Evolutionary conservation across 2,329 filamentous ascomycete genomes (phyloP).

Genomic region (Apiospora aurea): DNA sequence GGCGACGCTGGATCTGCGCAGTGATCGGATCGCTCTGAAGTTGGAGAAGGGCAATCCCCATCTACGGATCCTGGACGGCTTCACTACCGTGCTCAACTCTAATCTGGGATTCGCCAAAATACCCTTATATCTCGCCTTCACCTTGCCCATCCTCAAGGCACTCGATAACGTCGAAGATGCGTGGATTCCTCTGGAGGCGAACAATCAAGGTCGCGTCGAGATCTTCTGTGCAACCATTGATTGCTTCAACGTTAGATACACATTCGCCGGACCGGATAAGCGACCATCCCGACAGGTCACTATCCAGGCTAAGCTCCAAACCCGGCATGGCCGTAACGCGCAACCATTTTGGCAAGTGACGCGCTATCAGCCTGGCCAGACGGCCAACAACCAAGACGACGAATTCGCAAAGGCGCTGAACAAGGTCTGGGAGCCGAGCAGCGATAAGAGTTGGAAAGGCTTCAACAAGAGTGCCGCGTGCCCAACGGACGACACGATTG

Average conservation of each 20-base stretch:
- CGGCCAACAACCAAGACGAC: slow-evolving; percentile 28
- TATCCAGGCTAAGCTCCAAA: slow-evolving; percentile 59
- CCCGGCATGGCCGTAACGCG: slow-evolving; percentile 46
- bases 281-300: slow-evolving; percentile 48
- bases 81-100: slow-evolving; percentile 57
- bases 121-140: slow-evolving; percentile 62
- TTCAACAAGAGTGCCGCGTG: slow-evolving; percentile 51
- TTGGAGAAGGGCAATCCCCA: slow-evolving; percentile 73
- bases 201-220: slow-evolving; percentile 55
- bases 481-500: slow-evolving; percentile 50
- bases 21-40: slow-evolving; percentile 61
- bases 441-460: slow-evolving; percentile 38
- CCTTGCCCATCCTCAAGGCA: slow-evolving; percentile 69
- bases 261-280: slow-evolving; percentile 42
- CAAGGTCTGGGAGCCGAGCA: slow-evolving; percentile 38
- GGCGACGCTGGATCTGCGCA: slow-evolving; percentile 65
- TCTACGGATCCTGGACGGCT: slow-evolving; percentile 65
- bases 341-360: slow-evolving; percentile 60
- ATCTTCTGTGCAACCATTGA: slow-evolving; percentile 63
- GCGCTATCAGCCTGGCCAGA: slow-evolving; percentile 29
- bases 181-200: slow-evolving; percentile 53
- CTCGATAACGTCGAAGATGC: slow-evolving; percentile 66
- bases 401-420: slow-evolving; percentile 39
- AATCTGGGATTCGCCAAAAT: slow-evolving; percentile 57
- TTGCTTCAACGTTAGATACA: slow-evolving; percentile 64